Evolutionary conservation across 2,329 filamentous ascomycete species (phyloP).

Genomic region (Sporothrix protearum): DNA sequence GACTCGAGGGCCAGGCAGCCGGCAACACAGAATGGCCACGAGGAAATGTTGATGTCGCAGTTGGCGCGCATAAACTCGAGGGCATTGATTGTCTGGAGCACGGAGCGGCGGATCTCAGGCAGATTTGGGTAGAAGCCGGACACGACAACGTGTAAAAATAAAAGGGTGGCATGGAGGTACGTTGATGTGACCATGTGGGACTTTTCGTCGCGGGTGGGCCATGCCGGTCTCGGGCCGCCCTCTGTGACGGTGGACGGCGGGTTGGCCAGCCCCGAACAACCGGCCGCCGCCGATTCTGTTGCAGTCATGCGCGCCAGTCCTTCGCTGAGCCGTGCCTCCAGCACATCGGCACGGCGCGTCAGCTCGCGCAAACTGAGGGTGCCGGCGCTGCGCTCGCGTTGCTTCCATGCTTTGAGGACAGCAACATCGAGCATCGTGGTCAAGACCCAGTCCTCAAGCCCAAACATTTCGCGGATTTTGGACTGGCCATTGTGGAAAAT

Average conservation of each 20-base stretch:
- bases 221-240: background rate
- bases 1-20: constrained; percentile 23
- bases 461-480: constrained; percentile 16
- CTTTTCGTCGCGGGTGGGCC: constrained; percentile 4
- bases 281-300: background rate
- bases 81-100: constrained; percentile 9
- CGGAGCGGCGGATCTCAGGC: constrained; percentile 21
- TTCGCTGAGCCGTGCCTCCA: constrained; percentile 8
- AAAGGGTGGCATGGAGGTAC: constrained; percentile 9
- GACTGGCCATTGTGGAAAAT: constrained; percentile 21
- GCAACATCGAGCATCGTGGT: constrained; percentile 20
- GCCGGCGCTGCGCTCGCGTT: constrained; percentile 19
- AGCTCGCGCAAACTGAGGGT: constrained; percentile 19
- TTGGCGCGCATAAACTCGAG: constrained; percentile 22
- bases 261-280: background rate
- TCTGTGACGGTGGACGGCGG: background rate
- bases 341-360: constrained; percentile 15
- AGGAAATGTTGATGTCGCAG: constrained; percentile 19
- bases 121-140: constrained; percentile 19
- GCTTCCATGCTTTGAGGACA: constrained; percentile 21
- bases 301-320: constrained; percentile 11
- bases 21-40: constrained; percentile 20
- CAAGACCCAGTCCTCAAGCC: constrained; percentile 20
- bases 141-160: constrained; percentile 19
- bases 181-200: constrained; percentile 20